Evolutionary conservation across 371 early-diverging fungal genomes (phyloP).

Genomic region (Circinella umbellata): DNA sequence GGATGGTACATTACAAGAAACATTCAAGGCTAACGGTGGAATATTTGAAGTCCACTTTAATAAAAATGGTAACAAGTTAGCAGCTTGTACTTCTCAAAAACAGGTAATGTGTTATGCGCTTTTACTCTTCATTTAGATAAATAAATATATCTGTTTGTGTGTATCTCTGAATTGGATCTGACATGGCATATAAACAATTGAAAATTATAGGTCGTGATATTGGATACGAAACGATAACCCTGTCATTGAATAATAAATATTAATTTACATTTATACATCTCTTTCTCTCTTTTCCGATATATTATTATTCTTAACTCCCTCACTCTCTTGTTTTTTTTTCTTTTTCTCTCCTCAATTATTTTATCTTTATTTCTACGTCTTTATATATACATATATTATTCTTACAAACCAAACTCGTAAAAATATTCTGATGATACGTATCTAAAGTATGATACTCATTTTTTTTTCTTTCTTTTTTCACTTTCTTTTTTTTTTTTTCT

Average conservation of each 20-base stretch:
- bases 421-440: not conserved
- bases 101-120: constrained; percentile 29
- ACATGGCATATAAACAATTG: too few relatives aligned
- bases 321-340: too few relatives aligned
- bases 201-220: constrained; percentile 28
- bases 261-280: not conserved
- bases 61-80: constrained; percentile 59
- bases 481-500: too few relatives aligned
- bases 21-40: constrained; percentile 72
- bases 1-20: constrained; percentile 70
- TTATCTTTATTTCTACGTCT: too few relatives aligned
- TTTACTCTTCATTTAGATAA: too few relatives aligned
- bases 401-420: too few relatives aligned
- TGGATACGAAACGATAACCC: constrained; percentile 35
- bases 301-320: not conserved
- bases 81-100: constrained; percentile 59
- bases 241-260: not conserved
- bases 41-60: constrained; percentile 83
- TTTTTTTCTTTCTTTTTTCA: not conserved
- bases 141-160: not conserved
- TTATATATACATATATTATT: too few relatives aligned
- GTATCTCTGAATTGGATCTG: too few relatives aligned
- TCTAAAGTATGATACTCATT: not conserved
- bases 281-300: not conserved
- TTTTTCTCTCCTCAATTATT: too few relatives aligned